Percentiles rank a stretch among this genome's conserved stretches.
Evolutionary conservation across 2,329 filamentous ascomycete genomes (phyloP).

Genomic region (Penicillium vulpinum): DNA sequence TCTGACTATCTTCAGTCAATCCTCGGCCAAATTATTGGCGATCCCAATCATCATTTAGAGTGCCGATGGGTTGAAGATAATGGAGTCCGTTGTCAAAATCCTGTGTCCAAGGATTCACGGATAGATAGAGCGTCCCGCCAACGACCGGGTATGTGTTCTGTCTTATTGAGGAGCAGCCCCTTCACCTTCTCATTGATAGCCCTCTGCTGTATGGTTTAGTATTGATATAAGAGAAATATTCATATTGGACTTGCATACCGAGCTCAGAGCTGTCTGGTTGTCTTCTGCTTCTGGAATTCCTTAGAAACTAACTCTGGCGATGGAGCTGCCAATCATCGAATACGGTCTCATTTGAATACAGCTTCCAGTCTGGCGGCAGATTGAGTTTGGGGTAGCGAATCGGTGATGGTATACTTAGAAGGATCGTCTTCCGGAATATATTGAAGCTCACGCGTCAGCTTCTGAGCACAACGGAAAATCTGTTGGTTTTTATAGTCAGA

Average conservation of each 20-base stretch:
- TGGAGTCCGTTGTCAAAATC: background rate
- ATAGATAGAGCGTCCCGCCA: background rate
- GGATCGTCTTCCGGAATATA: background rate
- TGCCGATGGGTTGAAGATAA: background rate
- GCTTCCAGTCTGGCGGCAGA: background rate
- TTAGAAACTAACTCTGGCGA: too few species aligned
- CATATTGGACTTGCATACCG: too few species aligned
- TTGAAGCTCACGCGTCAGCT: background rate
- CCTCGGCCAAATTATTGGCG: background rate
- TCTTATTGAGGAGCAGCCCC: too few species aligned
- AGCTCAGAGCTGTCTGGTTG: too few species aligned
- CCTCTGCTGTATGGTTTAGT: too few species aligned
- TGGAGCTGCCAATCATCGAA: too few species aligned
- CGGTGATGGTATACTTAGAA: background rate
- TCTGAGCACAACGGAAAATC: background rate
- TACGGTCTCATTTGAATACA: background rate
- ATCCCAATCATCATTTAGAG: background rate
- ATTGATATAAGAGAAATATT: too few species aligned
- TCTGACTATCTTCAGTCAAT: background rate
- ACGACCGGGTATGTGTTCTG: too few species aligned
- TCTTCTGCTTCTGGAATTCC: too few species aligned
- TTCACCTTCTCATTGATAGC: too few species aligned
- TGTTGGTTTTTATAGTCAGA: background rate
- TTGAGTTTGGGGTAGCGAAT: background rate
- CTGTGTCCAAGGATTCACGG: background rate